Base-by-base conservation (phyloP, 2,329 filamentous ascomycete species). In the Aspergillus cejpii region DNA sequence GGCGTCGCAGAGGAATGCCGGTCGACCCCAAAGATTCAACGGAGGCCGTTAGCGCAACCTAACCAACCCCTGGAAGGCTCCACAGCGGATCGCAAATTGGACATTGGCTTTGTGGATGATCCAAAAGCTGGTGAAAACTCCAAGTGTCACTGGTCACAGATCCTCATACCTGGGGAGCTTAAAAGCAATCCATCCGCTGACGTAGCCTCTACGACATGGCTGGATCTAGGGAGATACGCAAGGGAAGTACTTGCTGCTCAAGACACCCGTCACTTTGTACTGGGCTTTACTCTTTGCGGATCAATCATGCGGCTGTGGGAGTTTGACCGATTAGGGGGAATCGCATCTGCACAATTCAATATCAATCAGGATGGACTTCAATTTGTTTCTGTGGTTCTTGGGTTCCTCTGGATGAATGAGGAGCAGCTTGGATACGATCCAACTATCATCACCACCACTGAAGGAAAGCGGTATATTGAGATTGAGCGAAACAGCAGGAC, bases 391-490 rank as follows among this genome's bases (percentile, higher is more conserved):
- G 19, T 24, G 6, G 23, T 45, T 27, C 5, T 43, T 2, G 47
- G 47, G 2, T 49, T 34, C 39, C 38, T 49, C 8, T 12, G 19
- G 28, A 46, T 49, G 40, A 38, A 37, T 11, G 15, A 46, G 6
- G 23, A 41, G 14, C 37, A 46, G 19, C 28, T 43, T 8, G 47
- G 47, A 2, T 49, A 31, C 33, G 43, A 49, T 15, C 41, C 43
- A 10, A 73, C 64, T 2, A 68, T 75, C 29, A 58, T 61, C 2
- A n/a, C 3, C 12, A 59, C 53, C 36, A 47, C 41, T 15, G 48
- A 63, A 29, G 48, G 55, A 37, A 43, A 65, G 42, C 61, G 60
- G 24, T 70, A 62, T 44, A 68, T 74, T 20, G 46, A 68, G 41
- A 69, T 75, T 39, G 28, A 64, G 34, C 65, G 62, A 41, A 43